Base-by-base conservation (phyloP, 1,284 basidiomycete genomes). In the Wolfiporia cocos region DNA sequence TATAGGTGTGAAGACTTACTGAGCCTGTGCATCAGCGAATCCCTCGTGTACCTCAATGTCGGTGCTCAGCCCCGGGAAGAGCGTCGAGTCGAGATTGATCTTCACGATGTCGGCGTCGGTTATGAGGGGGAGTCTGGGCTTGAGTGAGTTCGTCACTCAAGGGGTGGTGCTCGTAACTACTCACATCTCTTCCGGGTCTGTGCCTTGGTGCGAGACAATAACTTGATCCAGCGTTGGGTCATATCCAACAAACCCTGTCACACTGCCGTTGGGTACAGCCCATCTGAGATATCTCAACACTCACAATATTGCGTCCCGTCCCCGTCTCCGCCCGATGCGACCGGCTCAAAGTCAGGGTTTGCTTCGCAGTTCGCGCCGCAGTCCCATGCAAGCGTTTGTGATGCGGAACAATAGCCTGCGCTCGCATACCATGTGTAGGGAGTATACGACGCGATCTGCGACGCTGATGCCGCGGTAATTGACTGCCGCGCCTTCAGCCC, bases 311-410 rank as follows among this genome's bases (percentile, higher is more conserved):
- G 81, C 2, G 68, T 57, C 5, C 33, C 37, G n/a, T 53, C 46
- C 0, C 78, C 78, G 50, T 84, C 70, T 2, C 81, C 81, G 26
- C 81, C 82, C 0, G 76, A 68, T 7, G 78, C 80, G 2, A 76
- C 59, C 0, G 78, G 74, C 20, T 68, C 37, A 54, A 84, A 84
- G 3, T 52, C 61, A 1, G 74, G 52, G 50, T 78, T 81, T 5
- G 68, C 72, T 21, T 69, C 41, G 51, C 81, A 85, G 44, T 52
- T 50, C 24, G 50, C 51, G 55, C 84, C 81, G 58, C 81, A 83
- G 30, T 57, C 60, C 81, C 81, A 85, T 7, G 65, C 57, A 19
- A 68, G 48, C 5, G 74, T 77, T 21, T 52, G 45, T 0, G 63
- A 50, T 0, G 76, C 59, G 3, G 54, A 5, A 49, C 81, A 85